phyloP scores from a whole-genome alignment of 768 basidiomycete species.

The Kwoniella sp. region DNA sequence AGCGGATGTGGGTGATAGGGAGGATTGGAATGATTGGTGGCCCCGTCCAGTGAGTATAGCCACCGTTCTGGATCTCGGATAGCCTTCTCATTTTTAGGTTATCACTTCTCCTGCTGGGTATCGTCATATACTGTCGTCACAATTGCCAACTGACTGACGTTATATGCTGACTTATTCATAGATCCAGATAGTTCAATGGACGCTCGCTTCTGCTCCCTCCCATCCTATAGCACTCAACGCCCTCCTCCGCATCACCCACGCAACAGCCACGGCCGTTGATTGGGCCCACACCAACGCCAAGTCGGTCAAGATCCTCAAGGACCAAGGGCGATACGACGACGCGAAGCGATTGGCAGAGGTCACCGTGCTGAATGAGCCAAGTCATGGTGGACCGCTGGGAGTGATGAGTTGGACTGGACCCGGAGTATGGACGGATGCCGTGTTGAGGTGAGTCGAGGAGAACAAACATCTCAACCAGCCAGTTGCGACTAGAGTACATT shows the following conservation, averaged over 20 bases:
- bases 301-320: conserved; percentile 24
- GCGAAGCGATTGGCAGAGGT: conserved; percentile 30
- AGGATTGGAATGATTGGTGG: conserved; percentile 59
- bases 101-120: background rate
- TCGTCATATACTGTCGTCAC: too few relatives aligned
- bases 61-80: background rate
- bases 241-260: conserved; percentile 55
- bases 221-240: conserved; percentile 60
- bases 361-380: conserved; percentile 42
- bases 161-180: conserved; percentile 31
- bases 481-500: too few relatives aligned
- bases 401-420: conserved; percentile 60
- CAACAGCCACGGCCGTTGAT: conserved; percentile 42
- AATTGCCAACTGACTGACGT: background rate
- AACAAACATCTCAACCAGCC: background rate
- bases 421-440: conserved; percentile 57
- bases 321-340: conserved; percentile 35
- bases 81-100: too few relatives aligned
- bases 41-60: conserved; percentile 50
- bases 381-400: conserved; percentile 51
- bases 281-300: conserved; percentile 36
- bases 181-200: conserved; percentile 61
- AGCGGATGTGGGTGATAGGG: conserved; percentile 59
- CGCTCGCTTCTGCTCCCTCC: conserved; percentile 56
- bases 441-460: conserved; percentile 53